phyloP scores from a whole-genome alignment of 2,329 filamentous ascomycete genomes.

The Rosellinia necatrix region DNA sequence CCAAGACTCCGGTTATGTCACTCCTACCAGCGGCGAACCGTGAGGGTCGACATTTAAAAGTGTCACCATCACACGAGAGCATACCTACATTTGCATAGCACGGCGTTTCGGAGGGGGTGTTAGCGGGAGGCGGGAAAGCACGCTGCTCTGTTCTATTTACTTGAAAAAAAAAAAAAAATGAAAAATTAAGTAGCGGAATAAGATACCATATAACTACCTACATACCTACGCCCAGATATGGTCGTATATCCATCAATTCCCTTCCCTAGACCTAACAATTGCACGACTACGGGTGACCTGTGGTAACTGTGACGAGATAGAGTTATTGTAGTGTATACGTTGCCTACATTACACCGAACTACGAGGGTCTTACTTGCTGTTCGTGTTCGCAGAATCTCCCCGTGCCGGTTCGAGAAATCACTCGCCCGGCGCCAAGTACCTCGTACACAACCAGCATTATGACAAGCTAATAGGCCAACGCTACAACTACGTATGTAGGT shows the following conservation, averaged over 20 bases:
- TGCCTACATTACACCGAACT: too few species aligned
- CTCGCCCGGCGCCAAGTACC: too few species aligned
- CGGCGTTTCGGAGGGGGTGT: slow-evolving; percentile 2
- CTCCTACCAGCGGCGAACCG: slow-evolving; percentile 31
- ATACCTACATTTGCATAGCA: slow-evolving; percentile 3
- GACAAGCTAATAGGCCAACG: too few species aligned
- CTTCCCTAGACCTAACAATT: neutral
- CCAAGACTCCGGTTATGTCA: slow-evolving; percentile 36
- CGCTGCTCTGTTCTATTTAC: neutral
- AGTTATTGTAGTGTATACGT: too few species aligned
- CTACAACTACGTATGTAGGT: too few species aligned
- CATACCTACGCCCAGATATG: neutral
- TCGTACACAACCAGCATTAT: too few species aligned
- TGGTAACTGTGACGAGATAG: neutral
- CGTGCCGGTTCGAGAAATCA: too few species aligned
- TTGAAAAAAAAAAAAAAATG: neutral
- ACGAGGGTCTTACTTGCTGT: too few species aligned
- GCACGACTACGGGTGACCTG: neutral
- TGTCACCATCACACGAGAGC: neutral
- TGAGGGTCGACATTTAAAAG: slow-evolving; percentile 8
- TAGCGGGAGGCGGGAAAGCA: neutral
- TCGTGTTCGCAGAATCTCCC: too few species aligned
- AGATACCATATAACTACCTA: neutral
- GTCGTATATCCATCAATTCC: neutral
- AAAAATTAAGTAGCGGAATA: neutral